Conservation (phyloP, 176 grass and related monocot species). For the Saccharum officinarum region DNA sequence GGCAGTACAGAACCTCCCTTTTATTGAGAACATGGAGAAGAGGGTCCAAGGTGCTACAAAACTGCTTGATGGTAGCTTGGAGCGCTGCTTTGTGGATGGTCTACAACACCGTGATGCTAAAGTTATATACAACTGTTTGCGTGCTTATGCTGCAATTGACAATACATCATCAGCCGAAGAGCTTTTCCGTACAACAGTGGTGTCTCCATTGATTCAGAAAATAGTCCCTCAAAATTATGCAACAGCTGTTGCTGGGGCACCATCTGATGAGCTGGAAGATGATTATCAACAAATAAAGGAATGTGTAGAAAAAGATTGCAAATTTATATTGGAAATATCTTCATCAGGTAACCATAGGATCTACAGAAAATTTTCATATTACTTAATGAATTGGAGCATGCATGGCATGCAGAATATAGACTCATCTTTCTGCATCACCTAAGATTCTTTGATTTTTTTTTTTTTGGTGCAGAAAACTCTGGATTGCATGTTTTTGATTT, state of each 20-base stretch:
- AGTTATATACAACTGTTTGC: slow-evolving; percentile 94
- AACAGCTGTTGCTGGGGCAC: slow-evolving; percentile 53
- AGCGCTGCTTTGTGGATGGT: slow-evolving; percentile 82
- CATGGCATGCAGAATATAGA: not conserved
- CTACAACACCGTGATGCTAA: slow-evolving; percentile 71
- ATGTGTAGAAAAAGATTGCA: slow-evolving; percentile 86
- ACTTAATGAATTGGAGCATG: not conserved
- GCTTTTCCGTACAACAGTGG: slow-evolving; percentile 78
- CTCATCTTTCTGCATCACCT: slow-evolving; percentile 28
- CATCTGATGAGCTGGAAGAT: slow-evolving; percentile 68
- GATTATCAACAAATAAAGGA: slow-evolving; percentile 84
- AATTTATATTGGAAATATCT: slow-evolving; percentile 97
- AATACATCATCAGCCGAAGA: slow-evolving; percentile 93
- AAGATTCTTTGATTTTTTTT: slow-evolving; percentile 19
- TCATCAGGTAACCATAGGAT: slow-evolving; percentile 60
- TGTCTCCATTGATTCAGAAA: slow-evolving; percentile 78
- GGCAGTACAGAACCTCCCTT: slow-evolving; percentile 99
- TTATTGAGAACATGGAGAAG: slow-evolving; percentile 99
- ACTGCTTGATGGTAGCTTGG: slow-evolving; percentile 85
- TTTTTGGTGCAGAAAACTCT: slow-evolving; percentile 72
- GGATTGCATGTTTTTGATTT: slow-evolving; percentile 99
- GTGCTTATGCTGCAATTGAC: slow-evolving; percentile 94
- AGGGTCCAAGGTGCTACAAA: slow-evolving; percentile 80
- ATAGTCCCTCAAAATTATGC: slow-evolving; percentile 73
- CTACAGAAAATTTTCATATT: not conserved